These are phyloP conservation scores for Musa acuminata DNA, from an alignment of 176 grass and related monocot genomes.

Conservation along the genomic window DNA sequence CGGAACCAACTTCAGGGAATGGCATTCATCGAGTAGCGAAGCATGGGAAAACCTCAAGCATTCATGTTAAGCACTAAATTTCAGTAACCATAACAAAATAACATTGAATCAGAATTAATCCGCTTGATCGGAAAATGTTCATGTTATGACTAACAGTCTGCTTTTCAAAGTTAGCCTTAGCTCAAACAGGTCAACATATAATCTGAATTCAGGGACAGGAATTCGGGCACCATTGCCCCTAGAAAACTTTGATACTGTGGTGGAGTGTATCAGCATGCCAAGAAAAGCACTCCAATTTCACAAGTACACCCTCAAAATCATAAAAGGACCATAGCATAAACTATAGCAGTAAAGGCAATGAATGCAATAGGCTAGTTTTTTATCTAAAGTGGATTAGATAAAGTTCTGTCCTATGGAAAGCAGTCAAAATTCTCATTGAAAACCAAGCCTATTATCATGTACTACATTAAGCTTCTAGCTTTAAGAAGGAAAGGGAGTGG, in stretches of 20 bases:
- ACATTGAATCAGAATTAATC: too few species aligned
- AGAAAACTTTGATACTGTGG: too few species aligned
- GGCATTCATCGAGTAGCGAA: neutral
- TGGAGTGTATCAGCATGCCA: neutral
- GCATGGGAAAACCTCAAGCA: neutral
- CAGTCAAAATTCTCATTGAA: neutral
- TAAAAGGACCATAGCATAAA: too few species aligned
- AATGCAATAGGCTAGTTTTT: neutral
- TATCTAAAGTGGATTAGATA: neutral
- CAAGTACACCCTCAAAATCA: too few species aligned
- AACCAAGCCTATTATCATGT: neutral
- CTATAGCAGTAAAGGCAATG: neutral
- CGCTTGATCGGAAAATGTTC: too few species aligned
- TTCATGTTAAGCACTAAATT: neutral
- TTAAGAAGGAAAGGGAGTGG: neutral
- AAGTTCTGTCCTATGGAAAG: neutral
- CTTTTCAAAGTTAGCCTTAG: too few species aligned
- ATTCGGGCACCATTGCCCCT: neutral
- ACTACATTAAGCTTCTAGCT: too few species aligned
- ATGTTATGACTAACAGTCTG: too few species aligned
- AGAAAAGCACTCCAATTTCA: neutral
- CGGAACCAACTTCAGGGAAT: neutral
- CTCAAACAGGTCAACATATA: neutral
- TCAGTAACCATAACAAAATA: too few species aligned
- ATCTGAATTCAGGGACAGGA: neutral